Conservation (phyloP, 371 early-diverging fungal species). For the Catenaria anguillulae region DNA sequence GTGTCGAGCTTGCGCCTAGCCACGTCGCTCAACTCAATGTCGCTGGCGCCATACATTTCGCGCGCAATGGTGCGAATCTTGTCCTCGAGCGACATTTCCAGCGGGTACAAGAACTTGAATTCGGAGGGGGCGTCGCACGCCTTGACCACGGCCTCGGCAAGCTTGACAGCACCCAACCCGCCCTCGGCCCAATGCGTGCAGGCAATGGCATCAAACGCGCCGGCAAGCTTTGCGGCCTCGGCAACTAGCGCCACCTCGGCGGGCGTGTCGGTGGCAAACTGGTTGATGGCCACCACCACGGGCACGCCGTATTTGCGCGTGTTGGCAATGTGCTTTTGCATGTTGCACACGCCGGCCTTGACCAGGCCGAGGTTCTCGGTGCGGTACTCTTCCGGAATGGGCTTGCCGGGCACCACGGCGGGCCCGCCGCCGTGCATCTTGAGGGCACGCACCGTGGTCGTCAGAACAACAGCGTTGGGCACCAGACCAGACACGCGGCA, state of each 20-base stretch:
- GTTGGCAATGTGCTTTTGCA: conserved; percentile 78
- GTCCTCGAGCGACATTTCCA: conserved; percentile 51
- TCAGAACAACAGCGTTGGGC: conserved; percentile 85
- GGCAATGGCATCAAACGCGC: conserved; percentile 70
- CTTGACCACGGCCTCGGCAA: conserved; percentile 66
- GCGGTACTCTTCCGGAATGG: conserved; percentile 70
- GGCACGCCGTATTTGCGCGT: conserved; percentile 75
- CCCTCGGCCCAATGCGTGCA: conserved; percentile 88
- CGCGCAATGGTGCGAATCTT: conserved; percentile 84
- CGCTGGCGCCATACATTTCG: conserved; percentile 87
- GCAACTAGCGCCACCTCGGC: conserved; percentile 74
- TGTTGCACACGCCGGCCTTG: conserved; percentile 65
- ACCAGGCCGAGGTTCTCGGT: conserved; percentile 71
- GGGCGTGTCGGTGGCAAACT: conserved; percentile 72
- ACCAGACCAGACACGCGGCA: conserved; percentile 76
- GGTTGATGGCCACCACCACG: conserved; percentile 87
- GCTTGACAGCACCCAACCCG: conserved; percentile 72
- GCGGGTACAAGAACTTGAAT: conserved; percentile 77
- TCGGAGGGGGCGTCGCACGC: conserved; percentile 43
- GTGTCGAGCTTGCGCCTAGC: conserved; percentile 67
- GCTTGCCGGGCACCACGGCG: conserved; percentile 82
- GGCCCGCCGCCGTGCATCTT: conserved; percentile 96
- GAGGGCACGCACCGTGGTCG: conserved; percentile 85
- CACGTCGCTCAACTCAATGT: conserved; percentile 59
- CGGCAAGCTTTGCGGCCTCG: conserved; percentile 54